phyloP scores from a whole-genome alignment of 2,329 filamentous ascomycete species.

The Westerdykella aurantiaca region DNA sequence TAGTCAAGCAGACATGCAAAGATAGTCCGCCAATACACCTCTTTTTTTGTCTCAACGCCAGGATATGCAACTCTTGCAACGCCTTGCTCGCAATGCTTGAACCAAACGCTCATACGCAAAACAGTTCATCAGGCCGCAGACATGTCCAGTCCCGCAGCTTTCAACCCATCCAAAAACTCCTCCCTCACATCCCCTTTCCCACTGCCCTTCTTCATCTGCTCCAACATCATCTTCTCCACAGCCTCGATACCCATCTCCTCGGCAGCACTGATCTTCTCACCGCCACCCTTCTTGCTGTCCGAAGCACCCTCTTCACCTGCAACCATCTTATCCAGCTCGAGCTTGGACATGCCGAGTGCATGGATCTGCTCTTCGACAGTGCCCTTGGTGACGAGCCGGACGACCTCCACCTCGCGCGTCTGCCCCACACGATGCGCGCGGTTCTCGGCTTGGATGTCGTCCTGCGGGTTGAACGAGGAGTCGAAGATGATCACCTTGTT shows the following conservation, averaged over 20 bases:
- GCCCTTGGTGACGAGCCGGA: slow-evolving; percentile 70
- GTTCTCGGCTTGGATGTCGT: slow-evolving; percentile 97
- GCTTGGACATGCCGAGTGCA: slow-evolving; percentile 83
- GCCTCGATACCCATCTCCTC: slow-evolving; percentile 30
- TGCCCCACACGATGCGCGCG: slow-evolving; percentile 93
- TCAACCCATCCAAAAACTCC: slow-evolving; percentile 38
- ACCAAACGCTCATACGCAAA: background rate
- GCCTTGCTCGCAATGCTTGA: background rate
- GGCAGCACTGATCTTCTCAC: slow-evolving; percentile 30
- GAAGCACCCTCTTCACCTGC: slow-evolving; percentile 53
- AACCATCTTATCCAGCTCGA: slow-evolving; percentile 76
- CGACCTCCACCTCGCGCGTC: slow-evolving; percentile 81
- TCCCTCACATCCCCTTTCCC: slow-evolving; percentile 35
- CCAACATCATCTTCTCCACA: slow-evolving; percentile 40
- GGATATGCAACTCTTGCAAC: no score
- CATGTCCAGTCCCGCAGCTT: slow-evolving; percentile 39
- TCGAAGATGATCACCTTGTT: slow-evolving; percentile 99
- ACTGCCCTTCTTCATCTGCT: slow-evolving; percentile 15
- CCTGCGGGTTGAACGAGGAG: slow-evolving; percentile 93
- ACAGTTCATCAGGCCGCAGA: slow-evolving; percentile 13
- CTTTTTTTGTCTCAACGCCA: no score
- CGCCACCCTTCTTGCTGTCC: slow-evolving; percentile 16
- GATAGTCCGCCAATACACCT: background rate
- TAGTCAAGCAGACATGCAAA: background rate
- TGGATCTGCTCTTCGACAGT: slow-evolving; percentile 94